phyloP scores from a whole-genome alignment of 805 yeast genomes.

The Pichia exigua region DNA sequence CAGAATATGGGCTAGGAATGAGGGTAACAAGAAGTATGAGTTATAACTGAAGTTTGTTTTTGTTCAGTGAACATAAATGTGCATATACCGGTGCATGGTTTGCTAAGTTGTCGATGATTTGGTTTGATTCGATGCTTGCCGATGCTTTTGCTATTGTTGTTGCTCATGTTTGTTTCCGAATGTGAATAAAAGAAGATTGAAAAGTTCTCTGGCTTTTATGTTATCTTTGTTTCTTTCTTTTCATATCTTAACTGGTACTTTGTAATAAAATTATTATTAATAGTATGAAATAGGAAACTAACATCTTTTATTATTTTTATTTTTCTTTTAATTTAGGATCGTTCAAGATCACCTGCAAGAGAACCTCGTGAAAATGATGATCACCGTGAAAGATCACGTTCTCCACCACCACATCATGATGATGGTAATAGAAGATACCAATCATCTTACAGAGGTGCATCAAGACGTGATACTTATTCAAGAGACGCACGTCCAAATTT shows the following conservation, averaged over 20 bases:
- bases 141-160: background rate
- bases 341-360: constrained; percentile 29
- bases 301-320: background rate
- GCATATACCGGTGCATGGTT: background rate
- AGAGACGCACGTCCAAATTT: constrained; percentile 14
- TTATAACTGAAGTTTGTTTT: background rate
- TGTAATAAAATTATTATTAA: background rate
- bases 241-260: background rate
- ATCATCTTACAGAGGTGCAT: constrained; percentile 20
- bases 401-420: constrained; percentile 18
- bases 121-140: background rate
- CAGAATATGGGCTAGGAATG: constrained; percentile 1
- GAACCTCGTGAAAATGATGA: constrained; percentile 14
- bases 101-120: background rate
- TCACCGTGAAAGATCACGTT: constrained; percentile 24
- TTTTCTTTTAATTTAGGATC: constrained; percentile 14
- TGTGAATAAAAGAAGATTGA: background rate
- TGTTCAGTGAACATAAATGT: background rate
- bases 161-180: background rate
- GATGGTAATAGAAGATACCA: constrained; percentile 15
- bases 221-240: background rate
- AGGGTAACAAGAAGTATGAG: background rate
- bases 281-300: constrained; percentile 2
- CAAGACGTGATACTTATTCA: constrained; percentile 3
- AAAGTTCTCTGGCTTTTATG: background rate